Conservation (phyloP, 371 early-diverging fungal genomes). For the Agmasoma carcini region DNA sequence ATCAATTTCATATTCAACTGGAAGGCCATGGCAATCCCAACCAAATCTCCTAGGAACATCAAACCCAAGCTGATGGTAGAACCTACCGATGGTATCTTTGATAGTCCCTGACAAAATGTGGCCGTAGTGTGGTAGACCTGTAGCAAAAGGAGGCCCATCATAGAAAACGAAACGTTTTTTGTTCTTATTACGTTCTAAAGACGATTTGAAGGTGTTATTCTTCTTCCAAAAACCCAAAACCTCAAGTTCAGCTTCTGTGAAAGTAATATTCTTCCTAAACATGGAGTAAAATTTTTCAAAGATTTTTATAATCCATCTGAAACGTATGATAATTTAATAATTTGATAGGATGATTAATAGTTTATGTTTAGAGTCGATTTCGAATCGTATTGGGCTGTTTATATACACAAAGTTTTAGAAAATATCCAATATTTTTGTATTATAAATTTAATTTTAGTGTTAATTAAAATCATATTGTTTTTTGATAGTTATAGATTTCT, state of each 20-base stretch:
- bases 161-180: slow-evolving; percentile 60
- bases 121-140: slow-evolving; percentile 98
- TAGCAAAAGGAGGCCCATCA: slow-evolving; percentile 99
- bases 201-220: slow-evolving; percentile 86
- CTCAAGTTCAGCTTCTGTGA: slow-evolving; percentile 69
- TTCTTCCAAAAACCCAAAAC: slow-evolving; percentile 83
- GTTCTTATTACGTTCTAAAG: slow-evolving; percentile 63
- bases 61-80: slow-evolving; percentile 84
- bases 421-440: too few species aligned
- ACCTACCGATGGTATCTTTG: slow-evolving; percentile 97
- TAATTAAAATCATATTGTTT: too few species aligned
- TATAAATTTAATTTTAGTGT: too few species aligned
- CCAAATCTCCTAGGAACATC: slow-evolving; percentile 94
- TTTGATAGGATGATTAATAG: not conserved
- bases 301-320: not conserved
- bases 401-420: too few species aligned
- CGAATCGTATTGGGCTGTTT: too few species aligned
- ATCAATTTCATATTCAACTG: slow-evolving; percentile 98
- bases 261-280: slow-evolving; percentile 32
- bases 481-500: too few species aligned
- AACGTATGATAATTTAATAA: not conserved
- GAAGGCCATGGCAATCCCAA: slow-evolving; percentile 99
- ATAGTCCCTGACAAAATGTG: slow-evolving; percentile 97
- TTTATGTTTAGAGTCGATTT: too few species aligned
- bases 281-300: slow-evolving; percentile 23